Conservation (phyloP, 139 green algal genomes). For the Deuterostichococcus epilithicus region DNA sequence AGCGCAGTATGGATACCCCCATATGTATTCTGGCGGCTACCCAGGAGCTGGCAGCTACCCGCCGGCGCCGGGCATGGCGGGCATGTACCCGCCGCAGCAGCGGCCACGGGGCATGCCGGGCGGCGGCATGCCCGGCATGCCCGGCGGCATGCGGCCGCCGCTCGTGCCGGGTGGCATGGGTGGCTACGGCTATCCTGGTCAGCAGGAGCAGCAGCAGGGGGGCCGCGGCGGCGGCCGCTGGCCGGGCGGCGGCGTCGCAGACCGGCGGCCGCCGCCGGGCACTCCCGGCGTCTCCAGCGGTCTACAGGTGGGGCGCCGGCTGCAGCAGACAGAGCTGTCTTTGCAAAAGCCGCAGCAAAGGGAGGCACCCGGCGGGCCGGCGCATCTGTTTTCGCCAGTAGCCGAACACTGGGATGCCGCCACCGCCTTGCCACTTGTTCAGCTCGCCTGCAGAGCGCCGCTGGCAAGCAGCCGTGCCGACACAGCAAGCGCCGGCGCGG, state of each 20-base stretch:
- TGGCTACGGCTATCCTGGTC: not conserved
- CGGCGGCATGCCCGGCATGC: too few relatives aligned
- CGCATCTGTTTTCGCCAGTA: too few relatives aligned
- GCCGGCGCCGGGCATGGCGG: too few relatives aligned
- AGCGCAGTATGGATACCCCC: not conserved
- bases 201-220: not conserved
- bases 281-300: slow-evolving; percentile 63
- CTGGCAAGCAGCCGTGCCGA: too few relatives aligned
- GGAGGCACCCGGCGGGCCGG: too few relatives aligned
- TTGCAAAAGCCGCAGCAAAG: too few relatives aligned
- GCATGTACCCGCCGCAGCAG: not conserved
- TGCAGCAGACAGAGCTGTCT: too few relatives aligned
- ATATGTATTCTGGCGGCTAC: not conserved
- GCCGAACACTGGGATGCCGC: too few relatives aligned
- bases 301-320: slow-evolving; percentile 47
- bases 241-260: slow-evolving; percentile 17
- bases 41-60: not conserved
- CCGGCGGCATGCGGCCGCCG: not conserved
- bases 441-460: too few relatives aligned
- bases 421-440: too few relatives aligned
- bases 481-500: too few relatives aligned
- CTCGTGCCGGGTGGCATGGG: not conserved
- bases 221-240: not conserved
- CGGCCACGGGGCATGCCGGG: not conserved
- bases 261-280: slow-evolving; percentile 46